Evolutionary conservation across 306 rosid species (phyloP).

Genomic region (Coriaria nepalensis): DNA sequence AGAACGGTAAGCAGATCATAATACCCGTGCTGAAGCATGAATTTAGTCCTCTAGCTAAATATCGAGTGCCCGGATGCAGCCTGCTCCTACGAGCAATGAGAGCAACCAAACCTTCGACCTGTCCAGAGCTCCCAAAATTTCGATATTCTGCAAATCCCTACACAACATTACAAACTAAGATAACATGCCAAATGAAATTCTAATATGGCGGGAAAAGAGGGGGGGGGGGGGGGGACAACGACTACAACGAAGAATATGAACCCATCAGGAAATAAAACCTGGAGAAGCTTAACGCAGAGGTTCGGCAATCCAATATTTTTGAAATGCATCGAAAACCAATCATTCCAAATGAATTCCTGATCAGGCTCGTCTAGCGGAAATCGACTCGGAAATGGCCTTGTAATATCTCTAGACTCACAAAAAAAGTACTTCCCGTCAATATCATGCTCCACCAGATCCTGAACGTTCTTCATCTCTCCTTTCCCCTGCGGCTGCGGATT

Average conservation of each 20-base stretch:
- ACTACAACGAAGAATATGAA: conserved; percentile 1
- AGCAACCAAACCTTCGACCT: conserved; percentile 76
- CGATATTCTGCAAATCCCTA: conserved; percentile 99
- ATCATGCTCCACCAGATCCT: conserved; percentile 70
- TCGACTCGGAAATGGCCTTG: conserved; percentile 74
- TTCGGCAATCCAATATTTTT: conserved; percentile 59
- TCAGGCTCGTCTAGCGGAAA: conserved; percentile 48
- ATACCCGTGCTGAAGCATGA: conserved; percentile 94
- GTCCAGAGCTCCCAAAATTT: conserved; percentile 86
- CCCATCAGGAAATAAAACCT: conserved; percentile 56
- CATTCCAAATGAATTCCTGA: conserved; percentile 90
- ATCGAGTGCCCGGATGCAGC: conserved; percentile 97
- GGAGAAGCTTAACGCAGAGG: conserved; percentile 81
- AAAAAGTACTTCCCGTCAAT: conserved; percentile 87
- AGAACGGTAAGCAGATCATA: conserved; percentile 10
- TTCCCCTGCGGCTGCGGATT: conserved; percentile 62
- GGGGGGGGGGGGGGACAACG: too few species aligned
- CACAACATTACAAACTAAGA: conserved; percentile 57
- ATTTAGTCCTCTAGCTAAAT: conserved; percentile 94
- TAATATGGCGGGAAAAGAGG: conserved; percentile 12
- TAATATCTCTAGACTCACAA: conserved; percentile 77
- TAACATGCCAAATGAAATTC: conserved; percentile 15
- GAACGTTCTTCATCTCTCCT: conserved; percentile 70
- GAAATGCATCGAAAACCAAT: conserved; percentile 73
- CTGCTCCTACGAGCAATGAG: conserved; percentile 91